Base-by-base conservation (phyloP, 768 basidiomycete species). In the Leccinum imitatum region DNA sequence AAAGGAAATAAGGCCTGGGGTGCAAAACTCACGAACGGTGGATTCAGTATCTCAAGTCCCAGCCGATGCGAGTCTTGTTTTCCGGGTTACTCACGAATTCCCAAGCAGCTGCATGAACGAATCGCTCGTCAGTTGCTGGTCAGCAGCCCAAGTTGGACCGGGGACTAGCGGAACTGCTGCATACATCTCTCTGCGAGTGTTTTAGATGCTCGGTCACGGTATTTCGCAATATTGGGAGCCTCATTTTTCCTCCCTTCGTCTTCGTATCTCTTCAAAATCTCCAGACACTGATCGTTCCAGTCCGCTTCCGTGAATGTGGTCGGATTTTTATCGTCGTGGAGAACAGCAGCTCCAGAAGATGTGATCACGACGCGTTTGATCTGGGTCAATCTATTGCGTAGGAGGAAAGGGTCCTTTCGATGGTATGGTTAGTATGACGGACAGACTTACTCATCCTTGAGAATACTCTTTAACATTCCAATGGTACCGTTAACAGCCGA, bases 331-430 rank as follows among this genome's bases (percentile, higher is more conserved):
- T 64, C 62, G 0, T 71, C 60, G 5, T 64, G 62, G 3, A 81
- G 63, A 17, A 88, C 65, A 0, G 85, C 74, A 1, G 82, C 87
- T 52, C 71, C 76, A 2, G 89, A 90, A 14, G 85, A 85, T 0
- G 88, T 90, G 59, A 90, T 72, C 8, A 91, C 84, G 47, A 93
- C 76, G 3, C 91, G 83, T 68, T 88, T 85, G 64, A 93, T 77
- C 8, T 17, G 78, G 63, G 53, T 82, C 17, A n/a, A 41, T 41
- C 39, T 41, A 17, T 41, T 41, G 17, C 39, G 17, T 41, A 39
- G 37, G 10, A 37, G 14, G 14, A 39, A 39, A 39, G 35, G 15
- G 3, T 41, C 17, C 39, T 41, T 41, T n/a, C 39, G 8, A 41
- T n/a, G 17, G 8, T 41, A n/a, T 41, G 17, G 17, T 41, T n/a